Base-by-base conservation (phyloP, 257 asterid species). In the Rehmannia glutinosa region DNA sequence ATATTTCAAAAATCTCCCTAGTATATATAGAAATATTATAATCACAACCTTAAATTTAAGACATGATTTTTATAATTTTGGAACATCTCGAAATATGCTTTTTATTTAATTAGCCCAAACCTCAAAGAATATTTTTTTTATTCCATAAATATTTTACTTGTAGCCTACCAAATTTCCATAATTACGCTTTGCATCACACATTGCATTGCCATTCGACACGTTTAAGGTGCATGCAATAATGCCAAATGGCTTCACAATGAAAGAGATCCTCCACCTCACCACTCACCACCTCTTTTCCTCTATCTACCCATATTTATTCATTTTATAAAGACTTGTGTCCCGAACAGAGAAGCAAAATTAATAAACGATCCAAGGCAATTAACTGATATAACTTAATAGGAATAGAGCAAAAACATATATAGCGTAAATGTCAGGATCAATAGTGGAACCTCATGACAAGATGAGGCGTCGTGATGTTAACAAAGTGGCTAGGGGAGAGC, bases 401-500 rank as follows among this genome's bases (percentile, higher is more conserved):
- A 23, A 50, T 5, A 32, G 46, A 23, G 20, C 5, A 5, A 12
- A 27, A 28, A n/a, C n/a, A n/a, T n/a, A n/a, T n/a, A n/a, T n/a
- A n/a, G n/a, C n/a, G n/a, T n/a, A 19, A 50, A 73, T 71, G 81
- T 73, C 80, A 9, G 67, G 66, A n/a, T 71, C 76, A 5, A 41
- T 25, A 16, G 21, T 86, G 17, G 89, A 81, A 4, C 82, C 89
- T 12, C 83, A 77, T 17, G 81, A 75, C 24, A 76, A 64, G 64
- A 82, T 78, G 87, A 80, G 87, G 55, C 41, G 52, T 17, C 77
- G 83, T 43, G 86, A 80, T 42, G 76, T 78, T 5, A 59, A 1
- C 35, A 74, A 77, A 65, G 89, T 77, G 1, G 78, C 84, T 3
- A 78, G 54, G 64, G 92, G 87, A 3, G 82, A 85, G 39, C 84